Evolutionary conservation across 2,329 filamentous ascomycete genomes (phyloP).

Genomic region (Acrocalymma vagum): DNA sequence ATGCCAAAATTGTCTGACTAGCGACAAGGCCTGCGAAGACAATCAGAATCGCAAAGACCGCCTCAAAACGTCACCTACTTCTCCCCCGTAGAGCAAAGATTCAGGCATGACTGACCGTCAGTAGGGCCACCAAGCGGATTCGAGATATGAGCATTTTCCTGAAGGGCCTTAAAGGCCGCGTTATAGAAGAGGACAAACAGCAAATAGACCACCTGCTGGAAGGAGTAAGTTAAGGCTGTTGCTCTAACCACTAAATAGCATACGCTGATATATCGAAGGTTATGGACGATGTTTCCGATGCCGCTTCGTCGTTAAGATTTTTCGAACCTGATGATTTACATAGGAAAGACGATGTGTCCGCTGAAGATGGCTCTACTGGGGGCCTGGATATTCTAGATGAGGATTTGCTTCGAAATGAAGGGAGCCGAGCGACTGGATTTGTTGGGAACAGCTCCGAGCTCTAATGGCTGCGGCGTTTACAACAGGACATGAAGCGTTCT

Average conservation of each 20-base stretch:
- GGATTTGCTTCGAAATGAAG: slow-evolving; percentile 27
- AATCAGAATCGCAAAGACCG: slow-evolving; percentile 43
- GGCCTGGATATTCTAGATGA: slow-evolving; percentile 33
- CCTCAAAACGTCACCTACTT: slow-evolving; percentile 38
- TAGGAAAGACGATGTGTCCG: slow-evolving; percentile 26
- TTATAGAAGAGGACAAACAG: slow-evolving; percentile 13
- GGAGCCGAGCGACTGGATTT: slow-evolving; percentile 35
- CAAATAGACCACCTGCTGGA: slow-evolving; percentile 31
- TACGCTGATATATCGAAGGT: slow-evolving; percentile 17
- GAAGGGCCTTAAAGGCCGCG: slow-evolving; percentile 23
- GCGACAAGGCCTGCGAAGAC: slow-evolving; percentile 40
- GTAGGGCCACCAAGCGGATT: slow-evolving; percentile 36
- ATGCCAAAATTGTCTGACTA: slow-evolving; percentile 44
- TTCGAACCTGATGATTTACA: slow-evolving; percentile 8
- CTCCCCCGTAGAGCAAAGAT: background rate
- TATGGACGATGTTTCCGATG: slow-evolving; percentile 27
- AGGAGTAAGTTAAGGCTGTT: slow-evolving; percentile 19
- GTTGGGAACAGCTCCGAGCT: slow-evolving; percentile 32
- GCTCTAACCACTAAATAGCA: background rate
- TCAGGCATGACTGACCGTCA: slow-evolving; percentile 10
- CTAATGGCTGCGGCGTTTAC: slow-evolving; percentile 30
- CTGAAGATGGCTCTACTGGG: slow-evolving; percentile 33
- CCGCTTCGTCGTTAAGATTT: slow-evolving; percentile 21
- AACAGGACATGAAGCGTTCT: slow-evolving; percentile 4
- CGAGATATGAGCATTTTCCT: slow-evolving; percentile 38